Evolutionary conservation across 139 green algal species (phyloP).

Genomic region (Axilococcus clingmanii): DNA sequence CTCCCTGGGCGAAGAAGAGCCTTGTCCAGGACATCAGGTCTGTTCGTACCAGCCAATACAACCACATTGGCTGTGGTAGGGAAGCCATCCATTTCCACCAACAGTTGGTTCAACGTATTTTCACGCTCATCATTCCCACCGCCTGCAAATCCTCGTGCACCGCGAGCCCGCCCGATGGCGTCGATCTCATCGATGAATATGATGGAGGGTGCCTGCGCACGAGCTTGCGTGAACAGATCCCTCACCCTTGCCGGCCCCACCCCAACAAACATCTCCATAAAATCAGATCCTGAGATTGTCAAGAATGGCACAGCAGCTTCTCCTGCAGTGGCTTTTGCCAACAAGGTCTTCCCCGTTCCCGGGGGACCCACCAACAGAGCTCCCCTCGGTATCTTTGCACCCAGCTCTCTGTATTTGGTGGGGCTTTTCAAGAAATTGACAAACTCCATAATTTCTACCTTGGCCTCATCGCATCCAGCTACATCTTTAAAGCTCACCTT

Average conservation of each 20-base stretch:
- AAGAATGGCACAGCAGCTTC: slow-evolving; percentile 95
- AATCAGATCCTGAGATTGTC: slow-evolving; percentile 56
- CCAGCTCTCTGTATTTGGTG: slow-evolving; percentile 68
- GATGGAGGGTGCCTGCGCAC: slow-evolving; percentile 79
- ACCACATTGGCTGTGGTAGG: slow-evolving; percentile 86
- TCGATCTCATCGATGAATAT: slow-evolving; percentile 89
- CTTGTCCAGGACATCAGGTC: slow-evolving; percentile 96
- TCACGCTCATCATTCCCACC: slow-evolving; percentile 97
- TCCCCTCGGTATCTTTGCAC: slow-evolving; percentile 87
- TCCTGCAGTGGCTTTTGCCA: slow-evolving; percentile 91
- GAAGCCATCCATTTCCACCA: slow-evolving; percentile 91
- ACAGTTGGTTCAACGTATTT: slow-evolving; percentile 98
- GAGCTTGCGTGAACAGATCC: slow-evolving; percentile 89
- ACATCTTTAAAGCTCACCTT: slow-evolving; percentile 89
- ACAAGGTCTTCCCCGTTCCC: slow-evolving; percentile 91
- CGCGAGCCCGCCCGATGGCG: slow-evolving; percentile 74
- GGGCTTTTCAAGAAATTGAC: slow-evolving; percentile 89
- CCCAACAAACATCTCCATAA: slow-evolving; percentile 88
- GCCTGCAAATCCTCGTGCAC: slow-evolving; percentile 64
- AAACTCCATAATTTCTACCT: slow-evolving; percentile 97
- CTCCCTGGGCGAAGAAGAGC: slow-evolving; percentile 85
- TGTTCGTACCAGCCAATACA: slow-evolving; percentile 95
- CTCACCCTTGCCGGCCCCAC: slow-evolving; percentile 86
- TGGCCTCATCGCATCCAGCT: slow-evolving; percentile 93
- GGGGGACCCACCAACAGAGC: slow-evolving; percentile 82